These are phyloP conservation scores for Aspergillus asperescens DNA, from an alignment of 495 filamentous ascomycete genomes.

Conservation along the genomic window DNA sequence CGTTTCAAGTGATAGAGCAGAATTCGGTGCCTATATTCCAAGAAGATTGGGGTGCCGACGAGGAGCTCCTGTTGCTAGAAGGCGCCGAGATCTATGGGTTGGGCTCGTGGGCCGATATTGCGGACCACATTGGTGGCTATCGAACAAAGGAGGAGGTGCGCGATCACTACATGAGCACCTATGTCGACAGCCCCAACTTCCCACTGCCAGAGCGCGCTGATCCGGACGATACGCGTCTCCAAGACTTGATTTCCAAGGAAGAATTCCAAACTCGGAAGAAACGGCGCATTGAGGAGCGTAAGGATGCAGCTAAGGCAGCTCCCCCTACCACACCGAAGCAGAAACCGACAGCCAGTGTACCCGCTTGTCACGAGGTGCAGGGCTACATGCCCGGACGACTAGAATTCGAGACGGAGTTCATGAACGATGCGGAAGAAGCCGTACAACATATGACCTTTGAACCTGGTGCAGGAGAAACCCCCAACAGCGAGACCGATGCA, in stretches of 20 bases:
- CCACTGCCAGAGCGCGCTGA: constrained; percentile 80
- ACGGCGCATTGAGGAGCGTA: constrained; percentile 84
- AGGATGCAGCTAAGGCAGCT: constrained; percentile 79
- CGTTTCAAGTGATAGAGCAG: constrained; percentile 92
- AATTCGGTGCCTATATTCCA: constrained; percentile 96
- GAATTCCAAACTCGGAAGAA: constrained; percentile 94
- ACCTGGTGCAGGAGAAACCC: constrained; percentile 85
- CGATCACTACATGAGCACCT: constrained; percentile 86
- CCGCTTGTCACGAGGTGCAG: constrained; percentile 93
- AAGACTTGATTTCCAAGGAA: constrained; percentile 75
- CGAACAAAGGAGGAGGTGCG: constrained; percentile 91
- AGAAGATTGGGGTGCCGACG: constrained; percentile 93
- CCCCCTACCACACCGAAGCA: constrained; percentile 83
- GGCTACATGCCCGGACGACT: constrained; percentile 98
- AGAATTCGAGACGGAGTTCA: constrained; percentile 96
- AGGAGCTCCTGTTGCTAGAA: constrained; percentile 87
- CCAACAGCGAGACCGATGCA: constrained; percentile 79
- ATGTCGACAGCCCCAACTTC: constrained; percentile 74
- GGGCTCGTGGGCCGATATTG: constrained; percentile 96
- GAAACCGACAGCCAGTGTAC: constrained; percentile 90
- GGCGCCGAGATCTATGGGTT: constrained; percentile 97
- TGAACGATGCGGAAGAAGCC: constrained; percentile 96
- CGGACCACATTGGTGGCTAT: constrained; percentile 95
- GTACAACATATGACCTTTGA: constrained; percentile 98
- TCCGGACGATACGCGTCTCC: constrained; percentile 69